A percentile compares a stretch with the other conserved stretches of the same genome.
phyloP scores from a whole-genome alignment of 176 grass and related monocot species.

The Microstegium vimineum region DNA sequence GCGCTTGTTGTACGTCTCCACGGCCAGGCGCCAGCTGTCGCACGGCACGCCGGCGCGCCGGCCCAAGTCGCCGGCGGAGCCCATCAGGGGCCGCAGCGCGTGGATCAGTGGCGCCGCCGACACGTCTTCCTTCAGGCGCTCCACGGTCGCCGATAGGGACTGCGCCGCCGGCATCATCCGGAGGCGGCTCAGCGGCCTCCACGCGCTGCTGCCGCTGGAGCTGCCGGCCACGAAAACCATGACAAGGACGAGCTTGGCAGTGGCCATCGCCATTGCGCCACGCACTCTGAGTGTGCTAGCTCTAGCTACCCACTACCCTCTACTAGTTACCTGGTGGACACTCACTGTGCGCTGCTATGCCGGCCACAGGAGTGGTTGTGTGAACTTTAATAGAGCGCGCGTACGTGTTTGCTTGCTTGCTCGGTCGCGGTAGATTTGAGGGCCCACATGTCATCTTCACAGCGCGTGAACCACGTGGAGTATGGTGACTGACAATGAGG shows the following conservation, averaged over 20 bases:
- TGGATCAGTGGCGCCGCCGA: constrained; percentile 18
- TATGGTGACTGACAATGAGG: no score
- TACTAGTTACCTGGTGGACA: no score
- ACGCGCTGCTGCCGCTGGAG: neutral
- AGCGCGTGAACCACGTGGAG: no score
- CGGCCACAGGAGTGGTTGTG: neutral
- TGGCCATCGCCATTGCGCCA: neutral
- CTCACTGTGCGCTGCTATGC: no score
- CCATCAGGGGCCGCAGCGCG: constrained; percentile 29
- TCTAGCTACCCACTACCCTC: no score
- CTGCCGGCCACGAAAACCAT: neutral
- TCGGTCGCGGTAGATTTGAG: no score
- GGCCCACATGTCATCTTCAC: no score
- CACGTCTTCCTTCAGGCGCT: neutral
- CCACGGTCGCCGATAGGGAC: neutral
- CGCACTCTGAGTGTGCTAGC: no score
- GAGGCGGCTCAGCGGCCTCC: neutral
- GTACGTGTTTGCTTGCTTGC: no score
- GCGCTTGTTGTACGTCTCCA: constrained; percentile 27
- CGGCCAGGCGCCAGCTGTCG: constrained; percentile 52
- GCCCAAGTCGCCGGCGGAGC: neutral
- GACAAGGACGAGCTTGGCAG: neutral
- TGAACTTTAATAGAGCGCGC: neutral
- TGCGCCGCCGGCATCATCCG: neutral
- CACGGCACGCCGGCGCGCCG: constrained; percentile 26